Evolutionary conservation across 306 rosid species (phyloP), one percentile per base, ranked within the genome.

Genomic region (Pachyrhizus erosus): DNA sequence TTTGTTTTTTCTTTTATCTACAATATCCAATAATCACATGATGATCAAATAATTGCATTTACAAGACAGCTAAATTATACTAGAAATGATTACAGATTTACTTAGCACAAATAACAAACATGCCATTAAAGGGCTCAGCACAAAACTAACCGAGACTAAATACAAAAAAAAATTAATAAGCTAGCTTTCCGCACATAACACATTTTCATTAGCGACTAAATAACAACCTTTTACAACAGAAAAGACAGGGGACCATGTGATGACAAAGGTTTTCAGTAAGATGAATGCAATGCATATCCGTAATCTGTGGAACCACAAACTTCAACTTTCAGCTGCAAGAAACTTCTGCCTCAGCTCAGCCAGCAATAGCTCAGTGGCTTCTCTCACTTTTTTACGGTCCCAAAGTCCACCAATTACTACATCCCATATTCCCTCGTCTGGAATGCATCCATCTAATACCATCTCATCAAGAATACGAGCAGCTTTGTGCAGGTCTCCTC

Each of bases 391-490:
- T 69, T 83, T 88, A n/a, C 90, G 80, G 83, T 88, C 90, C 94
- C 91, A 92, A 70, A 92, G 87, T 42, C 94, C 92, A 84, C 78
- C 39, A 29, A 91, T 83, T 72, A 91, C 74, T 70, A 85, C 89
- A 86, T 71, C 69, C 98, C 98, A 94, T 66, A 84, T 82, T 66
- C 78, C 92, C 82, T 89, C 84, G 64, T 87, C 88, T 12, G 96
- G 97, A 79, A 86, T 75, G 84, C 96, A 93, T 52, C 94, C 98
- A 70, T 90, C 97, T 64, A 81, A 67, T 64, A 93, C 88, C 98
- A 93, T 90, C 86, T 93, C 98, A 73, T 91, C 92, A 45, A 95
- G 85, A 83, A 93, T 87, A 39, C 88, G 87, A 81, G 90, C 89
- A 86, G 89, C 88, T 85, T 91, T 95, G 76, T 87, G 79, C 67